Percentiles rank a stretch among this genome's conserved stretches.
These are phyloP conservation scores for Ophiostoma sp. DNA, from an alignment of 2,329 filamentous ascomycete species.

Conservation along the genomic window DNA sequence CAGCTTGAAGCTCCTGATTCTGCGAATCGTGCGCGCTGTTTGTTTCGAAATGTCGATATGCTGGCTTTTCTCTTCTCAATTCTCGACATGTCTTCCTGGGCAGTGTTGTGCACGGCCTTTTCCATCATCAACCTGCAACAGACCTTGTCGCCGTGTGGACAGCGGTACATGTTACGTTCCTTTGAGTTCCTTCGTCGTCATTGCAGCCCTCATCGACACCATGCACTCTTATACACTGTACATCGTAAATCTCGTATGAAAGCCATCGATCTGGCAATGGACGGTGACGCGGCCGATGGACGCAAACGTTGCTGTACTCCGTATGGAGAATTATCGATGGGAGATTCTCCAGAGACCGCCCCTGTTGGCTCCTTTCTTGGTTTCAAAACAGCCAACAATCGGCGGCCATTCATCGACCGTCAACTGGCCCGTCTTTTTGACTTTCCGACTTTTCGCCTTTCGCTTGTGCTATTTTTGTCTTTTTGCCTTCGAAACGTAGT, in stretches of 20 bases:
- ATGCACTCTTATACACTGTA: not conserved
- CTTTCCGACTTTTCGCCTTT: not conserved
- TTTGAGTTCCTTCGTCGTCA: not conserved
- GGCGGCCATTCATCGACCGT: not conserved
- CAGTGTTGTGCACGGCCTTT: not conserved
- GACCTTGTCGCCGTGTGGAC: not conserved
- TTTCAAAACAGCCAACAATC: not conserved
- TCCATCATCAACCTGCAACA: not conserved
- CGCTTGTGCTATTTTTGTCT: constrained; percentile 8
- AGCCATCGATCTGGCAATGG: not conserved
- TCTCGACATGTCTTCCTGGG: not conserved
- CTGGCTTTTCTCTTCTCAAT: not conserved
- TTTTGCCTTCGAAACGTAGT: not conserved
- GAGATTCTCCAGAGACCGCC: not conserved
- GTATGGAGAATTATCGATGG: not conserved
- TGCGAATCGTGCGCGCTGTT: constrained; percentile 3
- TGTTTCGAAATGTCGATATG: not conserved
- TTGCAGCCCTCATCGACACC: not conserved
- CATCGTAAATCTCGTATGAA: not conserved
- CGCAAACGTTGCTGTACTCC: not conserved
- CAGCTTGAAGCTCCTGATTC: not conserved
- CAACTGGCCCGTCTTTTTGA: not conserved
- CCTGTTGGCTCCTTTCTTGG: not conserved
- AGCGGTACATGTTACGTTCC: not conserved
- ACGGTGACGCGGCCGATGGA: constrained; percentile 1